Evolutionary conservation across 768 basidiomycete genomes (phyloP), one percentile per base, ranked within the genome.

Genomic region (Zangia roseola): DNA sequence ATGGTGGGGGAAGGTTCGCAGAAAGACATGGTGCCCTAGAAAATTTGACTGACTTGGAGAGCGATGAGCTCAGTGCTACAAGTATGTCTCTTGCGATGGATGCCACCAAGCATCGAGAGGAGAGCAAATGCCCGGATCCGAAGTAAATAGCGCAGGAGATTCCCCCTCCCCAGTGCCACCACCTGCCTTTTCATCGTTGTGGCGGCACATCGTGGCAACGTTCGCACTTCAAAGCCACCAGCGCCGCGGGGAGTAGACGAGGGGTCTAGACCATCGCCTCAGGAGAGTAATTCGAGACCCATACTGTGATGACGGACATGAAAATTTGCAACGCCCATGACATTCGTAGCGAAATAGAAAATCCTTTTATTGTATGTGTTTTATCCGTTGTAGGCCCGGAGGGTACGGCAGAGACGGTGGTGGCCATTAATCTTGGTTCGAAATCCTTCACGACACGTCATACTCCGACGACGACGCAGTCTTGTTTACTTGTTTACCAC

Each of bases 161-260:
- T 42, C 43, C 34, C 46, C 20, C 17, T 34, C 26, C 31, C 31
- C 14, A 31, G 17, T 30, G 16, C 33, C 19, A 23, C 35, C 21
- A 3, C 45, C 43, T 25, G 28, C 14, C 6, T 31, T 26, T 31
- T 16, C 31, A 31, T 14, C 31, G 14, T 31, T 31, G 6, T 6
- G 31, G 31, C 13, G 31, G 31, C 31, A 13, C 6, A 31, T 14
- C 31, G 13, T 16, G 6, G n/a, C 21, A 21, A 26, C n/a, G 16
- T 10, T 23, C 28, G 24, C 35, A 23, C 31, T 24, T 25, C 20
- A 43, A 45, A 35, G 17, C 24, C 41, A 39, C 45, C 48, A 45
- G 35, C 36, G 33, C 62, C 60, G 62, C 54, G 55, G 54, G 34
- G 49, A 40, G 48, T 2, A 43, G 28, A 39, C 17, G 37, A 42